Evolutionary conservation across 2,329 filamentous ascomycete species (phyloP).

Genomic region (Phaeosphaeriaceae sp.): DNA sequence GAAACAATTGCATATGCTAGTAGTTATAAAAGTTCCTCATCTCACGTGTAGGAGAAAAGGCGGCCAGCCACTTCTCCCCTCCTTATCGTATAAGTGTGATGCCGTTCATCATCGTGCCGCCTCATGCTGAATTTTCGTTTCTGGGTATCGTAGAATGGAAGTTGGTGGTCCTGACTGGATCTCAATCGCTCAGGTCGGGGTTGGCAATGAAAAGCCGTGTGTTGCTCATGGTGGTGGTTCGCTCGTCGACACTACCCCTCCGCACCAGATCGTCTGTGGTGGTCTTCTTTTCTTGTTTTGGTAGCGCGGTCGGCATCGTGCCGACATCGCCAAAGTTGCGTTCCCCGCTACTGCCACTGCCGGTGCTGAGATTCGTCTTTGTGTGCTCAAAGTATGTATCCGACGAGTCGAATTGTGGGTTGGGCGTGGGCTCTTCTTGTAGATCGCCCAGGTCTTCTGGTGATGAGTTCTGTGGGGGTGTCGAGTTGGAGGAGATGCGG

Average conservation of each 20-base stretch:
- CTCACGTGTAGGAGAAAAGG: background rate
- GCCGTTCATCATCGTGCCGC: background rate
- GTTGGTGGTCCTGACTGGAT: no score
- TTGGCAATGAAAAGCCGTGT: conserved; percentile 85
- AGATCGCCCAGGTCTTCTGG: conserved; percentile 50
- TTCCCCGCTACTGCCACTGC: conserved; percentile 54
- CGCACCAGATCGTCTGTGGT: conserved; percentile 75
- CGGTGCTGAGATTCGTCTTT: conserved; percentile 51
- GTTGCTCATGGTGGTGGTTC: conserved; percentile 74
- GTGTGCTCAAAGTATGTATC: conserved; percentile 55
- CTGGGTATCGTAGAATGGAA: conserved; percentile 43
- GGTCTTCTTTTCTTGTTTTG: conserved; percentile 62
- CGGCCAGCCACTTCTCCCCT: background rate
- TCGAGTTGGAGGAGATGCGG: conserved; percentile 60
- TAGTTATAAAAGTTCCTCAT: background rate
- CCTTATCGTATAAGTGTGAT: background rate
- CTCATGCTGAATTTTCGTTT: conserved; percentile 11
- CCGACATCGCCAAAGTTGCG: conserved; percentile 63
- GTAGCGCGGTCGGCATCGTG: conserved; percentile 54
- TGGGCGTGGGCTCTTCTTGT: conserved; percentile 56
- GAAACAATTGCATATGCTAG: conserved; percentile 1
- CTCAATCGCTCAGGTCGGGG: conserved; percentile 70
- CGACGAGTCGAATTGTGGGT: conserved; percentile 45
- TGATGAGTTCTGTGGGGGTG: conserved; percentile 58
- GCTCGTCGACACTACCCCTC: conserved; percentile 83